Conservation (phyloP, 768 basidiomycete genomes). For the Hygrocybe punicea region DNA sequence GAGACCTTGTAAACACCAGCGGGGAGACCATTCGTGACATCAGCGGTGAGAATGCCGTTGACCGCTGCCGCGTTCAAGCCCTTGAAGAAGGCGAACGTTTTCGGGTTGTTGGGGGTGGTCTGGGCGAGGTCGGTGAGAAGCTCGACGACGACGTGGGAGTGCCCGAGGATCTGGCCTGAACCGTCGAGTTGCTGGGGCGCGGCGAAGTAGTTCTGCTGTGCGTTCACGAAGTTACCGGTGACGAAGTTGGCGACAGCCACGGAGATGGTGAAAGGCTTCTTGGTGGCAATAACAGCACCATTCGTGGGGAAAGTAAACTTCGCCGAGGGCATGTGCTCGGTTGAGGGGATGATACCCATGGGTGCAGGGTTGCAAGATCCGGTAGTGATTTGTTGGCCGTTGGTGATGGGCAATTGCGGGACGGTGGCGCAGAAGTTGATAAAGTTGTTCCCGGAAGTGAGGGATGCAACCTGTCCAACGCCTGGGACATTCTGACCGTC, state of each 20-base stretch:
- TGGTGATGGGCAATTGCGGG: slow-evolving; percentile 50
- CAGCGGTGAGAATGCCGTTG: slow-evolving; percentile 44
- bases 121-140: slow-evolving; percentile 45
- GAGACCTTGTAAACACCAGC: slow-evolving; percentile 49
- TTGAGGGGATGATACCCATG: slow-evolving; percentile 56
- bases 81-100: slow-evolving; percentile 57
- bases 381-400: slow-evolving; percentile 40
- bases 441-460: slow-evolving; percentile 69
- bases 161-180: slow-evolving; percentile 54
- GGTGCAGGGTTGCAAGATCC: slow-evolving; percentile 53
- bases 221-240: slow-evolving; percentile 56
- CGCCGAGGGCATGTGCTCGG: slow-evolving; percentile 48
- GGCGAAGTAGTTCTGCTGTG: slow-evolving; percentile 45
- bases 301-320: slow-evolving; percentile 53
- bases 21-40: slow-evolving; percentile 52
- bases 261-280: slow-evolving; percentile 50
- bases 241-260: slow-evolving; percentile 44
- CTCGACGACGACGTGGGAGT: slow-evolving; percentile 63
- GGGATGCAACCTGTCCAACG: slow-evolving; percentile 52
- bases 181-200: slow-evolving; percentile 52
- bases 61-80: slow-evolving; percentile 46
- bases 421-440: slow-evolving; percentile 54
- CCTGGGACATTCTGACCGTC: slow-evolving; percentile 45
- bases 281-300: slow-evolving; percentile 39
- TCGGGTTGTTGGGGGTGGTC: slow-evolving; percentile 48